Conservation (phyloP, 495 filamentous ascomycete genomes). For the Penicillium bovifimosum region DNA sequence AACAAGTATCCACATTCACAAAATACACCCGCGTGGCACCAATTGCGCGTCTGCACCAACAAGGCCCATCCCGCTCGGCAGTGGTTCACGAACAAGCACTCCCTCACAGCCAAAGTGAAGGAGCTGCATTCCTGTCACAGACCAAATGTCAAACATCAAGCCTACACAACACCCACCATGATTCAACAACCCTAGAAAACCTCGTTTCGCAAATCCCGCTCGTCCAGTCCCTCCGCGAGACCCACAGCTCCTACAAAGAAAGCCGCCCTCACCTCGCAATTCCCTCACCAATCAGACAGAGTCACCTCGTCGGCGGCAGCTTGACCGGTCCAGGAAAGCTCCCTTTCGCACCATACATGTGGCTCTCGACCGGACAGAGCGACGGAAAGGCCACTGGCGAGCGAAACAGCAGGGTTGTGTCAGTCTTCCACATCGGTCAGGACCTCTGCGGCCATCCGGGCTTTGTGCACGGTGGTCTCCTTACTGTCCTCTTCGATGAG, state of each 20-base stretch:
- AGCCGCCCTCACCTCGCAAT: constrained; percentile 57
- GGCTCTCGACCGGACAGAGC: constrained; percentile 30
- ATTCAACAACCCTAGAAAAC: constrained; percentile 43
- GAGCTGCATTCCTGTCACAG: constrained; percentile 10
- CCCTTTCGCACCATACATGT: constrained; percentile 72
- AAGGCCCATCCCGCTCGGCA: constrained; percentile 22
- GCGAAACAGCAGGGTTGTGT: constrained; percentile 21
- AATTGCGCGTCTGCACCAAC: constrained; percentile 20
- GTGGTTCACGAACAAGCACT: constrained; percentile 27
- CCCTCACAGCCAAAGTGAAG: constrained; percentile 16
- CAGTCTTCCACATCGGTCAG: constrained; percentile 35
- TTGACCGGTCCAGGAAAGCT: constrained; percentile 67
- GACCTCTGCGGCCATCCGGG: constrained; percentile 38
- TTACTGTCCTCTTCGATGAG: constrained; percentile 39
- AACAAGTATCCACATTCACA: not conserved
- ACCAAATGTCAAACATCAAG: constrained; percentile 5
- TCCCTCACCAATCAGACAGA: constrained; percentile 21
- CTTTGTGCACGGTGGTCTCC: constrained; percentile 37
- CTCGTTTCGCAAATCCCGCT: constrained; percentile 70
- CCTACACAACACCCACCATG: not conserved
- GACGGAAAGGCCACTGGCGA: constrained; percentile 25
- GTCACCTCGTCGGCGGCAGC: constrained; percentile 37
- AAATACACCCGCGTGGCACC: not conserved
- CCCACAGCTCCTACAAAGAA: constrained; percentile 58
- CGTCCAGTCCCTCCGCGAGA: constrained; percentile 54